phyloP scores from a whole-genome alignment of 2,329 filamentous ascomycete species.

The Chaetoscypha palmicola region DNA sequence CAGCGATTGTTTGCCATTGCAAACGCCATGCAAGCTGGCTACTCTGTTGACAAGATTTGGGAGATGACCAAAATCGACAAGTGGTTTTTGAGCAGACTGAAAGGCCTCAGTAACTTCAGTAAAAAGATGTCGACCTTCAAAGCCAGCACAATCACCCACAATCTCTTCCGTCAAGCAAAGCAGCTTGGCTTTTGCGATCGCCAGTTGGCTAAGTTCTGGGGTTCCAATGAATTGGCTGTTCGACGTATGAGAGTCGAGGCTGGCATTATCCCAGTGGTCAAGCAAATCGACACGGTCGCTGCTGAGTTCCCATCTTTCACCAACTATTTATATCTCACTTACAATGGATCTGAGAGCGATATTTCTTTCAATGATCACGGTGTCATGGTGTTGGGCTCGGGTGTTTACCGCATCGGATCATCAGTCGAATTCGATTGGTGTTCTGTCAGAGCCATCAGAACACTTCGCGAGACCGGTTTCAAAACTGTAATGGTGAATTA shows the following conservation, averaged over 20 bases:
- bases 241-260: constrained; percentile 77
- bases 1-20: constrained; percentile 96
- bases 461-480: constrained; percentile 71
- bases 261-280: constrained; percentile 81
- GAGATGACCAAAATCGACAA: constrained; percentile 98
- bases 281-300: constrained; percentile 97
- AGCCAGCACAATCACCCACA: constrained; percentile 56
- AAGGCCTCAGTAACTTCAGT: constrained; percentile 82
- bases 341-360: constrained; percentile 85
- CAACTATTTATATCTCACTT: constrained; percentile 95
- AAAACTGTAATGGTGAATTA: constrained; percentile 97
- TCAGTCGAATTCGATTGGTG: constrained; percentile 99
- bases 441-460: constrained; percentile 88
- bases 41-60: constrained; percentile 95
- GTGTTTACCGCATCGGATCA: constrained; percentile 94
- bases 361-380: constrained; percentile 81
- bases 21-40: constrained; percentile 92
- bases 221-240: constrained; percentile 87
- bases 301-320: constrained; percentile 92
- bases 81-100: constrained; percentile 92
- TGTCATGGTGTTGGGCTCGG: constrained; percentile 80
- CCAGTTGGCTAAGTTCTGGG: constrained; percentile 89
- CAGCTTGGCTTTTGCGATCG: constrained; percentile 89
- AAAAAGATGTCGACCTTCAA: constrained; percentile 66
- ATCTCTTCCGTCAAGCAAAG: constrained; percentile 77